These are phyloP conservation scores for Alternaria viburni DNA, from an alignment of 2,329 filamentous ascomycete genomes.

Conservation along the genomic window DNA sequence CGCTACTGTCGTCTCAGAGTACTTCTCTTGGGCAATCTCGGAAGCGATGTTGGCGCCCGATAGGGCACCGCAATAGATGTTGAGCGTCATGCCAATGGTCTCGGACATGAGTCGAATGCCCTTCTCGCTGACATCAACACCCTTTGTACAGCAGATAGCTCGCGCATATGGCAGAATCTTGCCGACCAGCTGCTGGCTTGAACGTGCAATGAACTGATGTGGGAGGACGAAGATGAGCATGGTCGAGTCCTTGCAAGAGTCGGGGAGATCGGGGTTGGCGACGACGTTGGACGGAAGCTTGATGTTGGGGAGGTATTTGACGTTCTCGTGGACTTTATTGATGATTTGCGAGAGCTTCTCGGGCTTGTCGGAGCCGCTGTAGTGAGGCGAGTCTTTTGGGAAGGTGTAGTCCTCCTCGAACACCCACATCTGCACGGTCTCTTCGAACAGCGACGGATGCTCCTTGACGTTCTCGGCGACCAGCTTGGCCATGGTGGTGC, in stretches of 20 bases:
- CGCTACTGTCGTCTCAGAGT: constrained; percentile 94
- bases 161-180: constrained; percentile 91
- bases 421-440: constrained; percentile 98
- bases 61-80: constrained; percentile 95
- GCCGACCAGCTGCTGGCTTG: constrained; percentile 83
- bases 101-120: constrained; percentile 92
- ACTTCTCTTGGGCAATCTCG: constrained; percentile 95
- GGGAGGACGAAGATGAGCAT: constrained; percentile 96
- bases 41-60: constrained; percentile 95
- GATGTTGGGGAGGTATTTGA: constrained; percentile 96
- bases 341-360: constrained; percentile 92
- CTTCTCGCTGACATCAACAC: constrained; percentile 87
- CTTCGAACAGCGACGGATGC: constrained; percentile 81
- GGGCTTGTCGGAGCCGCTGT: constrained; percentile 67
- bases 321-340: constrained; percentile 92
- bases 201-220: constrained; percentile 91
- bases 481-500: constrained; percentile 96
- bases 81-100: constrained; percentile 86
- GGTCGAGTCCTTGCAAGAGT: constrained; percentile 81
- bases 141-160: constrained; percentile 97
- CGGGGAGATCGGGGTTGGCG: constrained; percentile 80
- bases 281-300: constrained; percentile 80
- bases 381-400: constrained; percentile 73
- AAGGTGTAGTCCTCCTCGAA: constrained; percentile 89
- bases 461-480: constrained; percentile 87